These are phyloP conservation scores for Castanea mollissima DNA, from an alignment of 306 rosid genomes.

Conservation along the genomic window DNA sequence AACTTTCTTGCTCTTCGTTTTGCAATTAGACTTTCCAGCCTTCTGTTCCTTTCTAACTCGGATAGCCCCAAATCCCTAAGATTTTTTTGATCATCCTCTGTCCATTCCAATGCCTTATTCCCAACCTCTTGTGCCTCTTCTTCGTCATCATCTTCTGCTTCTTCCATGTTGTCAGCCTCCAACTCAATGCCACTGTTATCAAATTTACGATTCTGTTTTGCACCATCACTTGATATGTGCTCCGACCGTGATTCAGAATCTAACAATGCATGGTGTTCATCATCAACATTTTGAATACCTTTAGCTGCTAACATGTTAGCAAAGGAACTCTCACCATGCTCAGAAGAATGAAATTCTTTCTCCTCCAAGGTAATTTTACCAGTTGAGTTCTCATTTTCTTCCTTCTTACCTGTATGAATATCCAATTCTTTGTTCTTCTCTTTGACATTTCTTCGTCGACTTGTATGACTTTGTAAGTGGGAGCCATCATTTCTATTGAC, in stretches of 20 bases:
- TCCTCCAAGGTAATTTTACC: background rate
- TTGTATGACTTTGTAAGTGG: conserved; percentile 36
- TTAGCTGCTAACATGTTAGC: conserved; percentile 11
- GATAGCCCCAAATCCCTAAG: conserved; percentile 72
- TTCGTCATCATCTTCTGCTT: conserved; percentile 41
- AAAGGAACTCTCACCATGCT: conserved; percentile 31
- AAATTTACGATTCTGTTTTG: conserved; percentile 8
- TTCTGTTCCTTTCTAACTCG: conserved; percentile 78
- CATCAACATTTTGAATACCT: conserved; percentile 8
- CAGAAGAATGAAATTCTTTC: conserved; percentile 2
- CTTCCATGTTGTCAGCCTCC: conserved; percentile 26
- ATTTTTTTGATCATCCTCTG: conserved; percentile 75
- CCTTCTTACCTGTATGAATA: conserved; percentile 28
- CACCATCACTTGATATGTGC: conserved; percentile 9
- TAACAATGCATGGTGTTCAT: conserved; percentile 8
- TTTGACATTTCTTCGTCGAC: conserved; percentile 45
- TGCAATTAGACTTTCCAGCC: conserved; percentile 73
- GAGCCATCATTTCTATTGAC: conserved; percentile 27
- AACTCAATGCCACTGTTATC: conserved; percentile 5
- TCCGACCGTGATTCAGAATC: conserved; percentile 37
- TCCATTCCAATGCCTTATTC: conserved; percentile 75
- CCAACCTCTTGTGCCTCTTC: conserved; percentile 31
- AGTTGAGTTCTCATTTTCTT: conserved; percentile 24
- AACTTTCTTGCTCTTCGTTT: conserved; percentile 60
- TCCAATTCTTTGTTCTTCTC: conserved; percentile 38